A percentile compares a stretch with the other conserved stretches of the same genome.
Conservation (phyloP, 2,329 filamentous ascomycete species). For the Venturiaceae sp. region DNA sequence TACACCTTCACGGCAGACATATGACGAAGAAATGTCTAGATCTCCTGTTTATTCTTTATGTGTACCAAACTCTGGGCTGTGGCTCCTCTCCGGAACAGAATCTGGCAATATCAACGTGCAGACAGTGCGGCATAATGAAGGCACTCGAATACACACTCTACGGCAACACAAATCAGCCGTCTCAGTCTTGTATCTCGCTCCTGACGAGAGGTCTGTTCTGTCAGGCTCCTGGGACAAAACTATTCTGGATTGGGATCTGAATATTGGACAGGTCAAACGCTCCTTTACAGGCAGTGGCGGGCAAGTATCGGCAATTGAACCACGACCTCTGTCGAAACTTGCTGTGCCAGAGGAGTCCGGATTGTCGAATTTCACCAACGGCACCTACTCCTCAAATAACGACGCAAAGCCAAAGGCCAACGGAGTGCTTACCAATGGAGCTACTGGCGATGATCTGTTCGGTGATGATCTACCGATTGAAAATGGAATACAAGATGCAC, state of each 20-base stretch:
- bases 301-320: conserved; percentile 83
- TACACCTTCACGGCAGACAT: background rate
- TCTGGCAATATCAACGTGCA: conserved; percentile 90
- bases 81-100: conserved; percentile 84
- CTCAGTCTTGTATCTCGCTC: conserved; percentile 70
- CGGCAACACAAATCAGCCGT: conserved; percentile 85
- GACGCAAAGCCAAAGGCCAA: conserved; percentile 46
- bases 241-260: conserved; percentile 89
- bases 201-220: conserved; percentile 77
- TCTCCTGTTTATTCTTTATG: conserved; percentile 93
- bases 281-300: conserved; percentile 67
- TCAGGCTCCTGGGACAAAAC: conserved; percentile 97
- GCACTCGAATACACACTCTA: conserved; percentile 74
- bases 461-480: conserved; percentile 16
- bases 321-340: conserved; percentile 65
- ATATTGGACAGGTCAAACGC: conserved; percentile 68
- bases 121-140: conserved; percentile 88
- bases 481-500: conserved; percentile 22
- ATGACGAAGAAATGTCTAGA: conserved; percentile 25
- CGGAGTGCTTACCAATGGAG: conserved; percentile 37
- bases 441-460: conserved; percentile 19
- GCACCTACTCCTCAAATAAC: conserved; percentile 72
- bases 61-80: conserved; percentile 79
- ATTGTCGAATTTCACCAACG: conserved; percentile 43
- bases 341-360: conserved; percentile 65